phyloP scores from a whole-genome alignment of 371 early-diverging fungal genomes.

The Zopfochytrium polystomum region DNA sequence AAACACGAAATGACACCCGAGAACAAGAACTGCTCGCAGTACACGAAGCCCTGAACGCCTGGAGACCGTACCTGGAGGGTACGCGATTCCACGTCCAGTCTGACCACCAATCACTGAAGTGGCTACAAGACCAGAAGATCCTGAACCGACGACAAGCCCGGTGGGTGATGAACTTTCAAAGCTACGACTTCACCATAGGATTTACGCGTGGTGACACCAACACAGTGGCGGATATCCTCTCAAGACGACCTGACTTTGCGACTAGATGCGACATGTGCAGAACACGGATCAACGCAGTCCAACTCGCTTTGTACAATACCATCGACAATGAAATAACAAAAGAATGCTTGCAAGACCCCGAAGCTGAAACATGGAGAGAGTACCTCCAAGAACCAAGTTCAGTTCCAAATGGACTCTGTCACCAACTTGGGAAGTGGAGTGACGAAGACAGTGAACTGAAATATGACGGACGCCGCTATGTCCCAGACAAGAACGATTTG shows the following conservation, averaged over 20 bases:
- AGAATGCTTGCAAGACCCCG: not conserved
- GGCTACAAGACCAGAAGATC: not conserved
- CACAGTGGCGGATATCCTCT: not conserved
- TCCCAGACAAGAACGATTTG: not conserved
- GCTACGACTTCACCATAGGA: not conserved
- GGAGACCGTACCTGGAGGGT: slow-evolving; percentile 44
- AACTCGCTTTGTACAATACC: not conserved
- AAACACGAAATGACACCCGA: slow-evolving; percentile 43
- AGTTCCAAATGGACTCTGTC: not conserved
- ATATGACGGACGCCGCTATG: not conserved
- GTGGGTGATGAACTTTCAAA: not conserved
- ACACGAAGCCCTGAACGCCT: slow-evolving; percentile 38
- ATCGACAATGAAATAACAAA: not conserved
- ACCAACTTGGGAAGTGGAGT: not conserved
- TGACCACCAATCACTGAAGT: not conserved
- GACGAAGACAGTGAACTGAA: not conserved
- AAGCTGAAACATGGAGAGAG: not conserved
- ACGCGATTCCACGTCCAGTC: not conserved
- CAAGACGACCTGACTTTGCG: not conserved
- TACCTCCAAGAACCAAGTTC: not conserved
- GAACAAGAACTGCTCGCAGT: slow-evolving; percentile 56
- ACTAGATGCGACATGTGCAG: not conserved
- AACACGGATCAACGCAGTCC: not conserved
- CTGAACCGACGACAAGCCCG: not conserved
- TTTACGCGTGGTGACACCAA: not conserved